These are phyloP conservation scores for Parastagonospora avenae DNA, from an alignment of 2,329 filamentous ascomycete genomes.

Conservation along the genomic window DNA sequence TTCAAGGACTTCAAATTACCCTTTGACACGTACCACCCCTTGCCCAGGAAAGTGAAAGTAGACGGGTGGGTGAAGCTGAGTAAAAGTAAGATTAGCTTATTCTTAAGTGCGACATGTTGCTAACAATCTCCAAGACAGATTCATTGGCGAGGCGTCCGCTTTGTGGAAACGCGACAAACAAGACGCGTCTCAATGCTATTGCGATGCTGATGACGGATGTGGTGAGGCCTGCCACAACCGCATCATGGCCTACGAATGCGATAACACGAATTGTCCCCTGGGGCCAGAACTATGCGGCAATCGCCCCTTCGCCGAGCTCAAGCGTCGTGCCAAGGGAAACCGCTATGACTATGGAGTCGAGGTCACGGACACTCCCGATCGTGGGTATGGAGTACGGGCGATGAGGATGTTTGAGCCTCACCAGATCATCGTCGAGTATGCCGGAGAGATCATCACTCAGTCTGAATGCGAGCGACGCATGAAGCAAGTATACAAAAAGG, in stretches of 20 bases:
- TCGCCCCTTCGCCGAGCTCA: slow-evolving; percentile 82
- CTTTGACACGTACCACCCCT: slow-evolving; percentile 85
- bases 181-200: slow-evolving; percentile 70
- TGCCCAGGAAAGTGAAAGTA: slow-evolving; percentile 86
- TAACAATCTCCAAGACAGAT: slow-evolving; percentile 68
- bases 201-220: slow-evolving; percentile 71
- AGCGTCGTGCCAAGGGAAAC: slow-evolving; percentile 70
- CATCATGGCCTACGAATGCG: slow-evolving; percentile 97
- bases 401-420: slow-evolving; percentile 85
- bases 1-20: slow-evolving; percentile 85
- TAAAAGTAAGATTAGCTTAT: slow-evolving; percentile 68
- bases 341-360: slow-evolving; percentile 94
- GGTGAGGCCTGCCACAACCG: slow-evolving; percentile 91
- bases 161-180: slow-evolving; percentile 82
- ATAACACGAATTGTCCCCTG: slow-evolving; percentile 84
- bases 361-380: slow-evolving; percentile 86
- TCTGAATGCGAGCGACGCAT: slow-evolving; percentile 91
- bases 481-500: slow-evolving; percentile 91
- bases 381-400: slow-evolving; percentile 89
- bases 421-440: slow-evolving; percentile 98
- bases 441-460: slow-evolving; percentile 95
- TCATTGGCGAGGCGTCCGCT: slow-evolving; percentile 80
- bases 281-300: slow-evolving; percentile 79
- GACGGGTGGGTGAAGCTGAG: slow-evolving; percentile 92
- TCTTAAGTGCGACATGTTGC: slow-evolving; percentile 10